These are phyloP conservation scores for Quercus robur DNA, from an alignment of 306 rosid species.

Conservation along the genomic window DNA sequence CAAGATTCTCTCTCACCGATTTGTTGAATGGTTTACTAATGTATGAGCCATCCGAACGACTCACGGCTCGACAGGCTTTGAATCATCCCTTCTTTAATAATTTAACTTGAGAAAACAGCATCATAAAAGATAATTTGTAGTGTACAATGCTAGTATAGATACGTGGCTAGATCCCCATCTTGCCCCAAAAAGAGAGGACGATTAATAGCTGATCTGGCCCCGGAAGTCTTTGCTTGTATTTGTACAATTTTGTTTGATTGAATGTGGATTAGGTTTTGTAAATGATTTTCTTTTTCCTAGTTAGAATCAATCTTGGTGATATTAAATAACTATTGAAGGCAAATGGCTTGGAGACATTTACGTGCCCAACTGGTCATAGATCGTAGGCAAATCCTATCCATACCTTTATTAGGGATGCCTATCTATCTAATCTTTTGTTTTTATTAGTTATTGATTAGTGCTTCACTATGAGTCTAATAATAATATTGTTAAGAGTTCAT, in stretches of 20 bases:
- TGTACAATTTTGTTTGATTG: neutral
- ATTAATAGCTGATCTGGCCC: neutral
- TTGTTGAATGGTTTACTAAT: conserved; percentile 61
- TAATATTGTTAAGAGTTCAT: no score
- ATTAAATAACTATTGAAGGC: neutral
- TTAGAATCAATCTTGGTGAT: neutral
- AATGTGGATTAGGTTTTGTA: neutral
- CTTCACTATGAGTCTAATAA: no score
- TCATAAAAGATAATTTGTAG: neutral
- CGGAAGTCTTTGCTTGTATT: neutral
- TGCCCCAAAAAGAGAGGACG: neutral
- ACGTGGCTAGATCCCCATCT: neutral
- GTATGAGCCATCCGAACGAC: conserved; percentile 68
- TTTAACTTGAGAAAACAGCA: conserved; percentile 36
- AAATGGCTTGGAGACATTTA: neutral
- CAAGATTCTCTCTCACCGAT: conserved; percentile 47
- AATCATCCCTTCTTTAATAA: conserved; percentile 72
- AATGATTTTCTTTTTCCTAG: neutral
- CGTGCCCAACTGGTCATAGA: neutral
- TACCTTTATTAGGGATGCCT: no score
- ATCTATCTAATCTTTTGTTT: no score
- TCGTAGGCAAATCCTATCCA: neutral
- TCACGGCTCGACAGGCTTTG: conserved; percentile 77
- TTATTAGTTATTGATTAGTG: no score
- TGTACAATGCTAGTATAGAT: neutral